These are phyloP conservation scores for Neopestalotiopsis sp. DNA, from an alignment of 2,329 filamentous ascomycete genomes.

Conservation along the genomic window DNA sequence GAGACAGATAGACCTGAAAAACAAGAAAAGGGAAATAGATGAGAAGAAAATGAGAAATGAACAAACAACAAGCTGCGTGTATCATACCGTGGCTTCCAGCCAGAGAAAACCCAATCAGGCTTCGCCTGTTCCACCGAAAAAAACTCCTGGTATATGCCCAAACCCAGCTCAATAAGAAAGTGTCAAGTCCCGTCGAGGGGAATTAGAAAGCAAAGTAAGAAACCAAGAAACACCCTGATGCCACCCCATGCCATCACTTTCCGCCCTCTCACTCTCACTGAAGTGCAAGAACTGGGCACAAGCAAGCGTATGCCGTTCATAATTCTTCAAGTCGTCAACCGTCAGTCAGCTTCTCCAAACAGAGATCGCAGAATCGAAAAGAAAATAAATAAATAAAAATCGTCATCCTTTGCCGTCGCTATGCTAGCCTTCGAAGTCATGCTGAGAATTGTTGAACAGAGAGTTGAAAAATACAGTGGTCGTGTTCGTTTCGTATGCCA, in stretches of 20 bases:
- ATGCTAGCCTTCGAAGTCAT: not conserved
- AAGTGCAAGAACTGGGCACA: not conserved
- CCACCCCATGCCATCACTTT: not conserved
- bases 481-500: not conserved
- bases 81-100: conserved; percentile 28
- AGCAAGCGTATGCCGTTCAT: not conserved
- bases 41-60: conserved; percentile 24
- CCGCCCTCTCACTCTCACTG: not conserved
- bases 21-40: conserved; percentile 26
- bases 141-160: conserved; percentile 41
- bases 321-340: not conserved
- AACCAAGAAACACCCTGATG: not conserved
- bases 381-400: not conserved
- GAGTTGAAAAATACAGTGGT: not conserved
- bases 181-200: conserved; percentile 13
- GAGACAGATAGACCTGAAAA: conserved; percentile 16
- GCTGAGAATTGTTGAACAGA: not conserved
- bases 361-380: not conserved
- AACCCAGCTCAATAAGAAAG: conserved; percentile 26
- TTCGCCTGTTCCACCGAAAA: conserved; percentile 22
- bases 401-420: not conserved
- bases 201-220: not conserved
- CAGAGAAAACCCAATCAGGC: not conserved
- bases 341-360: not conserved
- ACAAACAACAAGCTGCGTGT: conserved; percentile 23